phyloP scores from a whole-genome alignment of 495 filamentous ascomycete genomes.

The Hypoxylon fragiforme region DNA sequence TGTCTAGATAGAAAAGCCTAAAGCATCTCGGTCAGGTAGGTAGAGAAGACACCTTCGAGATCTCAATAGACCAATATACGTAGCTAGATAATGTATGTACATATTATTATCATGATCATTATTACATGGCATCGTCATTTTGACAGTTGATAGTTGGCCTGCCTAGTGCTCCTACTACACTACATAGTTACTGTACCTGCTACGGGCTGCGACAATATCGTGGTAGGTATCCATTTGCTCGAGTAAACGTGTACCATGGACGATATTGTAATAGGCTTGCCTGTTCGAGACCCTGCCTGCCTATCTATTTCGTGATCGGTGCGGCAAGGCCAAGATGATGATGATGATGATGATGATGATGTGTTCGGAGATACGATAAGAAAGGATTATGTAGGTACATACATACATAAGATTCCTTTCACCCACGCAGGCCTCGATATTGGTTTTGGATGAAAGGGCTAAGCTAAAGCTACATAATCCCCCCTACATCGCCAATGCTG shows the following conservation, averaged over 20 bases:
- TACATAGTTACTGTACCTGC: too few relatives aligned
- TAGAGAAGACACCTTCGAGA: conserved; percentile 7
- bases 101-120: too few relatives aligned
- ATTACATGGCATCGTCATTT: too few relatives aligned
- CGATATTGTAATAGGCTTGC: conserved; percentile 19
- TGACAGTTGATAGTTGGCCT: too few relatives aligned
- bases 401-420: conserved; percentile 12
- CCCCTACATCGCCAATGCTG: conserved; percentile 6
- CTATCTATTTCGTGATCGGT: conserved; percentile 13
- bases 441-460: conserved; percentile 19
- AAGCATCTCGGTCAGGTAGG: conserved; percentile 23
- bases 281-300: conserved; percentile 14
- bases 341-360: conserved; percentile 7
- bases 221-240: too few relatives aligned
- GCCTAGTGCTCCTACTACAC: conserved; percentile 8
- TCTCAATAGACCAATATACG: too few relatives aligned
- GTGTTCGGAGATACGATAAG: conserved; percentile 18
- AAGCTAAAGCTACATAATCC: too few relatives aligned
- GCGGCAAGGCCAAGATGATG: conserved; percentile 6
- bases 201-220: too few relatives aligned
- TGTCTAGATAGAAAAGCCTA: too few relatives aligned
- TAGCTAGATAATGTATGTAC: too few relatives aligned
- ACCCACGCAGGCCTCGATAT: conserved; percentile 17
- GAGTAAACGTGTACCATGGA: conserved; percentile 11
- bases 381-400: too few relatives aligned